Conservation (phyloP, 1,284 basidiomycete genomes). For the Polyporus tsugae region DNA sequence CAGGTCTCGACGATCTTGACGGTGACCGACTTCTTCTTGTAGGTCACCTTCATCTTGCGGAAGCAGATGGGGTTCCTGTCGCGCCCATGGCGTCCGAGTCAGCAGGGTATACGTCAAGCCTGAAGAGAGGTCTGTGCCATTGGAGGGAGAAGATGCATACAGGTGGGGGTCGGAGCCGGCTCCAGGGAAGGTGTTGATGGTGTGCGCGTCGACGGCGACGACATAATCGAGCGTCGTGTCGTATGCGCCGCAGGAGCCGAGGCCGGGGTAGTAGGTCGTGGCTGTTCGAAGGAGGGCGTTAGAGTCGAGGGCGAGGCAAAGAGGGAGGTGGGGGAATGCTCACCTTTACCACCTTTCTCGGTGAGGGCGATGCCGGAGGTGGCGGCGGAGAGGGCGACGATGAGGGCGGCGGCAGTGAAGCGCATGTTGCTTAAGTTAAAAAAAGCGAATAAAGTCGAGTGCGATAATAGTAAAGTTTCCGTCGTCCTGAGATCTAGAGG, state of each 20-base stretch:
- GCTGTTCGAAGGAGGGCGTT: slow-evolving; percentile 13
- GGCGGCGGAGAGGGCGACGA: slow-evolving; percentile 22
- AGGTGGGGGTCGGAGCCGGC: slow-evolving; percentile 29
- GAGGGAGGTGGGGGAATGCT: not conserved
- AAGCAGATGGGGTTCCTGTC: slow-evolving; percentile 47
- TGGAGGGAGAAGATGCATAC: slow-evolving; percentile 1
- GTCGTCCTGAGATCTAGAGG: no score
- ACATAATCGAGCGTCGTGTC: slow-evolving; percentile 33
- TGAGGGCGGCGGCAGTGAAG: not conserved
- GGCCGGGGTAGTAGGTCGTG: slow-evolving; percentile 31
- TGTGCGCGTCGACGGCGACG: slow-evolving; percentile 25
- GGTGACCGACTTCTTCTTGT: slow-evolving; percentile 44
- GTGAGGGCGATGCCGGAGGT: slow-evolving; percentile 21
- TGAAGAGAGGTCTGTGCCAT: not conserved
- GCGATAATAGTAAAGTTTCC: no score
- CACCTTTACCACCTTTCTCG: slow-evolving; percentile 21
- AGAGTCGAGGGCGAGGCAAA: not conserved
- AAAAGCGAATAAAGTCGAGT: no score
- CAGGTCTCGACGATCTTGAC: slow-evolving; percentile 54
- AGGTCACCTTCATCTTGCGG: slow-evolving; percentile 39
- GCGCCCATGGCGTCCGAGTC: no score
- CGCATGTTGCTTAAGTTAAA: no score
- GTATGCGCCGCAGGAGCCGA: slow-evolving; percentile 30
- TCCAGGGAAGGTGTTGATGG: slow-evolving; percentile 31
- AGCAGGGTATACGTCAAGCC: not conserved